Conservation (phyloP, 306 rosid genomes). For the Cucumis melo region DNA sequence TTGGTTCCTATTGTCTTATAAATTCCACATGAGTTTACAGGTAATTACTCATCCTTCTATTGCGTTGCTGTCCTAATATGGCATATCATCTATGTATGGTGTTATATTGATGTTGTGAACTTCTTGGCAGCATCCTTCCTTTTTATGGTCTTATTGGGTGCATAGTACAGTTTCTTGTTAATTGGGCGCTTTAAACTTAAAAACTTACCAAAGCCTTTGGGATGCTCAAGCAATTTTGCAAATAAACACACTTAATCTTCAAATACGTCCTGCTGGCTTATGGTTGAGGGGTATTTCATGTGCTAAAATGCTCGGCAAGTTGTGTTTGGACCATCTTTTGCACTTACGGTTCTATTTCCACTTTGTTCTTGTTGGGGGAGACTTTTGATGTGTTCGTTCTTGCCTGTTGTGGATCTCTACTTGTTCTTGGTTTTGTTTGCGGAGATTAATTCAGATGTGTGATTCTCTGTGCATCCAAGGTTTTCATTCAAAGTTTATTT, state of each 20-base stretch:
- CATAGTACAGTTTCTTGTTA: constrained; percentile 76
- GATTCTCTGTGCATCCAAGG: constrained; percentile 7
- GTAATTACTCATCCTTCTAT: constrained; percentile 37
- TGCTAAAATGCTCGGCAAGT: constrained; percentile 19
- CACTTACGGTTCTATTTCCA: constrained; percentile 7
- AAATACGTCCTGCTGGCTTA: constrained; percentile 14
- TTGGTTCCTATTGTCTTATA: not conserved
- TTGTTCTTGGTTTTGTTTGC: constrained; percentile 28
- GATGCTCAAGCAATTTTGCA: constrained; percentile 31
- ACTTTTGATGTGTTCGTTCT: constrained; percentile 5
- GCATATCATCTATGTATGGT: constrained; percentile 19
- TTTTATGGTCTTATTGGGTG: constrained; percentile 68
- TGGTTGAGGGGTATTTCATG: constrained; percentile 16
- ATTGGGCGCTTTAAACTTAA: constrained; percentile 48
- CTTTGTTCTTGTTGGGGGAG: constrained; percentile 19
- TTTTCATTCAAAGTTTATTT: not conserved
- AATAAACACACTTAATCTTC: constrained; percentile 15
- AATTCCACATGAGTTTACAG: constrained; percentile 18
- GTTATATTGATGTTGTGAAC: constrained; percentile 58
- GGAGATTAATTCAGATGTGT: constrained; percentile 17
- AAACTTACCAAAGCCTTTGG: constrained; percentile 25
- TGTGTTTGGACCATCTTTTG: constrained; percentile 24
- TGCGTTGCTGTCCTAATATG: constrained; percentile 16
- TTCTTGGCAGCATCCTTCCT: constrained; percentile 94
- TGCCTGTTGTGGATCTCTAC: constrained; percentile 15